These are phyloP conservation scores for Mrakiaceae sp. DNA, from an alignment of 1,284 basidiomycete species.

Conservation along the genomic window DNA sequence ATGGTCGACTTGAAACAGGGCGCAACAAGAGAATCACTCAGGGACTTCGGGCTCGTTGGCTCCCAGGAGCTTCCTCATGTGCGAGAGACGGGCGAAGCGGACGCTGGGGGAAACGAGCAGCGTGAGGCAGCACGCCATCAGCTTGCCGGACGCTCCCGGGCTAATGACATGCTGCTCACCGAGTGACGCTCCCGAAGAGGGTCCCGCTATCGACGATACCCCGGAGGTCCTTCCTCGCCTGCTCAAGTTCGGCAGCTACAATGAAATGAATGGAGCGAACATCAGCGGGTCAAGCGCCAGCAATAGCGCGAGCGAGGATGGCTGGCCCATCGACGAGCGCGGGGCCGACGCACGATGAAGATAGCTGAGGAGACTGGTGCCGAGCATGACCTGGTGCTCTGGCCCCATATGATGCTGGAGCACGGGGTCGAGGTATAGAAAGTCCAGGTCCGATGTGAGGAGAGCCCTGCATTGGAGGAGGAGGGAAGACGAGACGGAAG, in stretches of 20 bases:
- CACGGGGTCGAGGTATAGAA: slow-evolving; percentile 16
- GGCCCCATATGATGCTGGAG: slow-evolving; percentile 10
- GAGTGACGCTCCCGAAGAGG: slow-evolving; percentile 13
- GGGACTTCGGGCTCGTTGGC: slow-evolving; percentile 31
- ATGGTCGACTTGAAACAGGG: neutral
- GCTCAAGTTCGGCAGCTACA: slow-evolving; percentile 10
- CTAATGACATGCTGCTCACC: neutral
- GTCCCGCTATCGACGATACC: slow-evolving; percentile 7
- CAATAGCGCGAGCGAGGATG: neutral
- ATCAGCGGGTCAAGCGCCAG: neutral
- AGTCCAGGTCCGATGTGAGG: slow-evolving; percentile 9
- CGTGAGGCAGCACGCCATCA: neutral
- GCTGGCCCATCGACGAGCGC: neutral
- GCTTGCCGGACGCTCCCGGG: neutral
- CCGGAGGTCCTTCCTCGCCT: slow-evolving; percentile 8
- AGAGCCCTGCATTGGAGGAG: slow-evolving; percentile 3
- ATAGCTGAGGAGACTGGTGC: slow-evolving; percentile 8
- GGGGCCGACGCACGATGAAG: slow-evolving; percentile 7
- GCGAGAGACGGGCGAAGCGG: slow-evolving; percentile 38
- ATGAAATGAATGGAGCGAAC: neutral
- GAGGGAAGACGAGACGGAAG: neutral
- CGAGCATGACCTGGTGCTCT: slow-evolving; percentile 6
- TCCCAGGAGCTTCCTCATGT: slow-evolving; percentile 38
- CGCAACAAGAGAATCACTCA: slow-evolving; percentile 13
- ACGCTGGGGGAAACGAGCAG: slow-evolving; percentile 28